Base-by-base conservation (phyloP, 176 grass and related monocot species). In the Elymus sibiricus region DNA sequence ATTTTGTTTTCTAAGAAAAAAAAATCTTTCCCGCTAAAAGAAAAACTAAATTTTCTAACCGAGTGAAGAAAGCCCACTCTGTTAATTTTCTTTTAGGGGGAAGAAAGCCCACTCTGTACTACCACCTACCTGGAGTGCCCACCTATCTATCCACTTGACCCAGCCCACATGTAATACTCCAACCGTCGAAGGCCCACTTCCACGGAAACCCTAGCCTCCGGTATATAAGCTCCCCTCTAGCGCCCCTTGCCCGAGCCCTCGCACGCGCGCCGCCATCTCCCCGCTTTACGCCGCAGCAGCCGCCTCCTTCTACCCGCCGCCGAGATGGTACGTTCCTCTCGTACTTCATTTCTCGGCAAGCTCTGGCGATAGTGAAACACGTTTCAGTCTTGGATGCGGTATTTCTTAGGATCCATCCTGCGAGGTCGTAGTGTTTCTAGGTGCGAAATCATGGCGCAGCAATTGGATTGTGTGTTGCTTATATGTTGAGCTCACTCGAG, bases 241-340 rank as follows among this genome's bases (percentile, higher is more conserved):
- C 49, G 28, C 34, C 11, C 10, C 46, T 8, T 11, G 1, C 46
- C 15, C 74, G 58, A 68, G 2, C 46, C 21, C 80, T 21, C 27
- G 37, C 75, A 74, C 64, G 43, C 43, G 70, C 84, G 60, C 88
- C 73, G 79, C 82, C 77, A 49, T 61, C 80, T 31, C 66, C 27
- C 11, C 47, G 34, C 5, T 43, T 43, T 16, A 15, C 69, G 44
- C 66, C 39, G 83, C 83, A 11, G 70, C 61, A 16, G 70, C 32
- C 77, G 61, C 35, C 29, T 56, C 44, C 77, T 15, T 4, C 39
- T 65, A 2, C 27, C 80, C 67, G 27, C 83, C 89, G 74, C 74
- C 84, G 74, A 61, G 59, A 90, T 90, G 89, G 89, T 90, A 87
- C 58, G 84, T 38, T 79, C 74, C 78, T 26, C 75, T 44, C 66